Conservation (phyloP, 768 basidiomycete genomes). For the Pilatotrama ljubarskyi region DNA sequence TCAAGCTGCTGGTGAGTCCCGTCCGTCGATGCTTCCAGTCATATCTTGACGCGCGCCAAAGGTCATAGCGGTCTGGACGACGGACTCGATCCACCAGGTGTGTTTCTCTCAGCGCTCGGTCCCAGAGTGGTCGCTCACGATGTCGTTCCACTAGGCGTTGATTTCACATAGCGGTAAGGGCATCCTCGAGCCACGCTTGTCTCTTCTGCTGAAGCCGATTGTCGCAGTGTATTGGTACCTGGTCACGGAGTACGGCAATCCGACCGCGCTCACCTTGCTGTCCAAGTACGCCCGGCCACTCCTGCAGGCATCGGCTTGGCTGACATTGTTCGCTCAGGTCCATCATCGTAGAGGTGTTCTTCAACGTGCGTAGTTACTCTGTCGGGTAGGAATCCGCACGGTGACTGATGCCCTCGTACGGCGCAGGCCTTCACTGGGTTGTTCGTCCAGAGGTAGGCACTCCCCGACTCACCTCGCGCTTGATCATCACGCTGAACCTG, state of each 20-base stretch:
- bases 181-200: no score
- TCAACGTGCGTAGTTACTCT: conserved; percentile 43
- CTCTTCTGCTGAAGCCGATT: not conserved
- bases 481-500: not conserved
- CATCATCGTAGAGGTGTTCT: conserved; percentile 46
- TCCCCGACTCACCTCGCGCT: conserved; percentile 47
- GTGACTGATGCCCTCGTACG: not conserved
- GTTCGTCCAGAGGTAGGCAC: conserved; percentile 51
- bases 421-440: conserved; percentile 52
- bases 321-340: conserved; percentile 40
- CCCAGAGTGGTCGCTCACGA: not conserved
- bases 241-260: conserved; percentile 51
- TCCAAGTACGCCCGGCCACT: conserved; percentile 44
- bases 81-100: conserved; percentile 27
- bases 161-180: conserved; percentile 27
- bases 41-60: not conserved
- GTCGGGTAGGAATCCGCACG: not conserved
- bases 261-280: conserved; percentile 38
- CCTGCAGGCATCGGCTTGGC: not conserved
- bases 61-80: conserved; percentile 21
- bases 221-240: conserved; percentile 54
- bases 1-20: conserved; percentile 6
- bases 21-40: not conserved
- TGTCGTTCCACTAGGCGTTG: conserved; percentile 19
- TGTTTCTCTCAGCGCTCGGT: no score